Evolutionary conservation across 176 grass and related monocot genomes (phyloP).

Genomic region (Hordeum marinum): DNA sequence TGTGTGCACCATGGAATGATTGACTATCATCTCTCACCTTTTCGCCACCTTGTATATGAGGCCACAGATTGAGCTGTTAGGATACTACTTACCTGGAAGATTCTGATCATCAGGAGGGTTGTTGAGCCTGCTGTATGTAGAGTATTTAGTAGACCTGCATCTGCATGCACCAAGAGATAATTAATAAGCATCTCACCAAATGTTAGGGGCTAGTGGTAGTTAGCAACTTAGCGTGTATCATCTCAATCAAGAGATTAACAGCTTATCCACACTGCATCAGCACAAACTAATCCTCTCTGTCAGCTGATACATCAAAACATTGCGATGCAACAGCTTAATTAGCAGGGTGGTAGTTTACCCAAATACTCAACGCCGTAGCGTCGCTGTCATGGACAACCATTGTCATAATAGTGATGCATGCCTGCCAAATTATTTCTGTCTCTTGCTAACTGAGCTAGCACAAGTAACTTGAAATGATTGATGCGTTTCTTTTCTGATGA

Average conservation of each 20-base stretch:
- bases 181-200: slow-evolving; percentile 25
- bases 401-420: slow-evolving; percentile 17
- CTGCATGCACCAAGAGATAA: slow-evolving; percentile 11
- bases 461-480: slow-evolving; percentile 36
- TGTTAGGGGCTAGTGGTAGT: slow-evolving; percentile 3
- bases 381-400: slow-evolving; percentile 15
- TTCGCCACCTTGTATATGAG: background rate
- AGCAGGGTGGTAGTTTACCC: slow-evolving; percentile 6
- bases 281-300: background rate
- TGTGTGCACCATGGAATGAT: slow-evolving; percentile 39
- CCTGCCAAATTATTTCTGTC: background rate
- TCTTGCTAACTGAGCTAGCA: slow-evolving; percentile 8
- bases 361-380: slow-evolving; percentile 9
- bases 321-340: slow-evolving; percentile 11
- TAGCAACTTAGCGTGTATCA: slow-evolving; percentile 11
- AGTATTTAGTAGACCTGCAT: background rate
- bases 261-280: background rate
- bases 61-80: slow-evolving; percentile 24
- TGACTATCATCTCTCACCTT: background rate
- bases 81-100: slow-evolving; percentile 34
- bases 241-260: background rate
- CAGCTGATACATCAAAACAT: background rate
- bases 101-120: slow-evolving; percentile 9
- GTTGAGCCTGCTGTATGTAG: background rate
- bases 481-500: background rate